These are phyloP conservation scores for Talaromyces nanjingensis DNA, from an alignment of 495 filamentous ascomycete genomes.

Conservation along the genomic window DNA sequence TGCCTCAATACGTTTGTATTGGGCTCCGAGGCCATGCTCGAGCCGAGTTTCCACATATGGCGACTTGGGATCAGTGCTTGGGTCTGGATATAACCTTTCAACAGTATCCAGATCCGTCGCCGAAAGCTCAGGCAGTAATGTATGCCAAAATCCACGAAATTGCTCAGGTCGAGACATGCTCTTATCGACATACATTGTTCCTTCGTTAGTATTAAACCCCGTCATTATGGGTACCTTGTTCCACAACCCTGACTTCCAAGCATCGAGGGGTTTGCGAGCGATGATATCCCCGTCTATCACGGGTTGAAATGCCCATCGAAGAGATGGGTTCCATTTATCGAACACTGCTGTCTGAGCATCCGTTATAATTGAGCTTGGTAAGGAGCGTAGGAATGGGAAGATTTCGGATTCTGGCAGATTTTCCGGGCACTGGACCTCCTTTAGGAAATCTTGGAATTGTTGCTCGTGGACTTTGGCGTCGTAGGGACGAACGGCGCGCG, in stretches of 20 bases:
- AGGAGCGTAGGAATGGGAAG: constrained; percentile 42
- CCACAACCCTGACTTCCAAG: constrained; percentile 44
- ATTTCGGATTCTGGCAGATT: constrained; percentile 35
- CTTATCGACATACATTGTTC: constrained; percentile 50
- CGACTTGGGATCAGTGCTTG: constrained; percentile 24
- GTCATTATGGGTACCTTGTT: constrained; percentile 57
- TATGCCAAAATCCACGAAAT: constrained; percentile 49
- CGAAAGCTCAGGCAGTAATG: constrained; percentile 46
- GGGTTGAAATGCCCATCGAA: constrained; percentile 64
- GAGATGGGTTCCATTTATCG: constrained; percentile 42
- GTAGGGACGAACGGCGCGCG: constrained; percentile 51
- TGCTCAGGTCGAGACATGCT: constrained; percentile 33
- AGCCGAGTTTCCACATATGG: constrained; percentile 30
- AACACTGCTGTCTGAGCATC: constrained; percentile 45
- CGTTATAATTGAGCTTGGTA: constrained; percentile 38
- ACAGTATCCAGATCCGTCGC: constrained; percentile 40
- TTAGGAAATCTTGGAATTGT: constrained; percentile 54
- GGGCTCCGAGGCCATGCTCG: constrained; percentile 36
- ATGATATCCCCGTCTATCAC: constrained; percentile 56
- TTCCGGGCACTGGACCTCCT: constrained; percentile 28
- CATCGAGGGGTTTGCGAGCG: constrained; percentile 46
- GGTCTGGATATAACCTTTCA: constrained; percentile 51
- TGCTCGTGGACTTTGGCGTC: constrained; percentile 49
- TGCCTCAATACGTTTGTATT: constrained; percentile 54
- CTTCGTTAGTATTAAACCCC: constrained; percentile 61